A percentile compares a stretch with the other conserved stretches of the same genome.
Evolutionary conservation across 352 stramenopile species (phyloP).

Genomic region (Globisporangium viniferum): DNA sequence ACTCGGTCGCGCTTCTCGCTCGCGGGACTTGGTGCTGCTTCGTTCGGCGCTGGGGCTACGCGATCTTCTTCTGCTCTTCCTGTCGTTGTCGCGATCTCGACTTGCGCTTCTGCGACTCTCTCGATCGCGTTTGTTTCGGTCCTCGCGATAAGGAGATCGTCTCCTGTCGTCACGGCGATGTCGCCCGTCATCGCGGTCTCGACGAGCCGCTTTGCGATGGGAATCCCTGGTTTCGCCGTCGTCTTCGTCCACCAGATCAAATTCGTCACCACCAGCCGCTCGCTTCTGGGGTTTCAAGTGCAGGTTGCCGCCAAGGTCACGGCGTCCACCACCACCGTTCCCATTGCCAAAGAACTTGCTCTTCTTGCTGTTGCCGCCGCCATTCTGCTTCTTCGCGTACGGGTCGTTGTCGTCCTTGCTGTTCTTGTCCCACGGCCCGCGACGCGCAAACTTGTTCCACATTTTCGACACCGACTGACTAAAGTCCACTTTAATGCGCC

Average conservation of each 20-base stretch:
- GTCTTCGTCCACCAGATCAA: conserved; percentile 15
- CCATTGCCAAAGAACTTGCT: conserved; percentile 23
- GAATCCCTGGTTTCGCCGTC: conserved; percentile 1
- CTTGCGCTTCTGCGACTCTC: conserved; percentile 4
- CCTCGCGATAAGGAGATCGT: conserved; percentile 13
- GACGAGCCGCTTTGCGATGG: background rate
- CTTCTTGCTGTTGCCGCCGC: background rate
- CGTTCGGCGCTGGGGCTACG: conserved; percentile 5
- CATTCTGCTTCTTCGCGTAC: background rate
- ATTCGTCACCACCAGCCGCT: conserved; percentile 8
- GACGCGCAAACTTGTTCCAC: conserved; percentile 90
- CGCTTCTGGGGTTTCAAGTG: conserved; percentile 37
- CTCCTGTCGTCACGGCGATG: conserved; percentile 9
- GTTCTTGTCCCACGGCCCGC: conserved; percentile 43
- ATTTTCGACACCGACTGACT: conserved; percentile 98
- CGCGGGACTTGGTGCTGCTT: conserved; percentile 4
- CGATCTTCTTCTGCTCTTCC: conserved; percentile 7
- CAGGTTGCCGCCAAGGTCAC: conserved; percentile 17
- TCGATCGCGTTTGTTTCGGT: background rate
- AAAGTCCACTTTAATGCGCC: conserved; percentile 96
- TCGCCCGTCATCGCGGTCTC: background rate
- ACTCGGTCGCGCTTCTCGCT: background rate
- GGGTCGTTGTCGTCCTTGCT: conserved; percentile 26
- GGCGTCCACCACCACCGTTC: conserved; percentile 1
- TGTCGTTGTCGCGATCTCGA: background rate